Conservation (phyloP, 495 filamentous ascomycete genomes). For the Coniosporium apollinis region DNA sequence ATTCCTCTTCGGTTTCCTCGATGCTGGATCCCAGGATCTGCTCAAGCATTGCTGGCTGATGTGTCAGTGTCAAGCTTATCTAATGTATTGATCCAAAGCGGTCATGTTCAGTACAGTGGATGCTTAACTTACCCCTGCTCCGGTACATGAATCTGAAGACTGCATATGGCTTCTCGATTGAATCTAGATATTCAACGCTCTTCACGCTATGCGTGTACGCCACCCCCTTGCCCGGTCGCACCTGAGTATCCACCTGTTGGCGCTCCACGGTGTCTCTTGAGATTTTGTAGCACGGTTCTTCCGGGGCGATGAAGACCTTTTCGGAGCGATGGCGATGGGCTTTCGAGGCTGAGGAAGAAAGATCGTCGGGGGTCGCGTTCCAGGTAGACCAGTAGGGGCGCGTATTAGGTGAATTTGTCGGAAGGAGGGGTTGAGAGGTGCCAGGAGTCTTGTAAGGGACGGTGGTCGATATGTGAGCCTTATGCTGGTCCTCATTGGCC, state of each 20-base stretch:
- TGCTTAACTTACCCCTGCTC: conserved; percentile 10
- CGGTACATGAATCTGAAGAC: conserved; percentile 34
- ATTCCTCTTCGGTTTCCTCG: conserved; percentile 2
- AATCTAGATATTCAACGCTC: conserved; percentile 27
- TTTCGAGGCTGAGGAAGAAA: not conserved
- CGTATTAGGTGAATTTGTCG: not conserved
- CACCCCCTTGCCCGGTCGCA: conserved; percentile 20
- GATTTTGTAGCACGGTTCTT: conserved; percentile 6
- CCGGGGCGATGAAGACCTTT: conserved; percentile 1
- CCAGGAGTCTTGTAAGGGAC: no score
- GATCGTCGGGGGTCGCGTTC: not conserved
- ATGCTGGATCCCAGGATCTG: conserved; percentile 9
- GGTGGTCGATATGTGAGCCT: no score
- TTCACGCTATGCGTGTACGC: conserved; percentile 21
- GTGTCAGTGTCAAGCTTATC: not conserved
- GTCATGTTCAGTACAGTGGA: conserved; percentile 1
- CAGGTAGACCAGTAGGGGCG: conserved; percentile 9
- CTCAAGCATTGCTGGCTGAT: conserved; percentile 6
- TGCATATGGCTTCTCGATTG: conserved; percentile 27
- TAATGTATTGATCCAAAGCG: not conserved
- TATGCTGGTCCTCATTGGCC: no score
- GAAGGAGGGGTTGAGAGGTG: not conserved
- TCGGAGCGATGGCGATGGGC: not conserved
- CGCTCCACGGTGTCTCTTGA: conserved; percentile 5
- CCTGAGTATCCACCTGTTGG: conserved; percentile 17